Evolutionary conservation across 345 rosid genomes (phyloP), one percentile per base, ranked within the genome.

Genomic region (Raphanus sativus): DNA sequence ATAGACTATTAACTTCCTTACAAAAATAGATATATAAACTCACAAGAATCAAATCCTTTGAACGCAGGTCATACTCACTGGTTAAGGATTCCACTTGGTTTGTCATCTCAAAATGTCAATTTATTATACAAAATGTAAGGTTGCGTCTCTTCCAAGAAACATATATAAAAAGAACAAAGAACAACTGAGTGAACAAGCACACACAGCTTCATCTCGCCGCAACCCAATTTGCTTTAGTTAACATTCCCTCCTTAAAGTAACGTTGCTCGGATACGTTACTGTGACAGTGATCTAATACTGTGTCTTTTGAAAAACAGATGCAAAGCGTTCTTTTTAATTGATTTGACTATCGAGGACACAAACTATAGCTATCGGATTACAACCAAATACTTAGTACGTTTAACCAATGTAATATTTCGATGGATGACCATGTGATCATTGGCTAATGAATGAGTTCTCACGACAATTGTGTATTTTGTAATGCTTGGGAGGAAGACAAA

Each of bases 121-220:
- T 67, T 73, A 33, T 7, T 16, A 67, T 73, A 62, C 55, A 42
- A 65, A 65, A 65, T 58, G 67, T 6, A 65, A 77, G 72, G 40
- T 65, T 77, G 81, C 72, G 24, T 65, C 67, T 71, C 33, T 65
- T 3, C 62, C 72, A 77, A 71, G 81, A 58, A 77, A 77, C 77
- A 77, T 42, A 62, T 69, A 52, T 16, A 32, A 69, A 75, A 68
- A 70, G 59, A 65, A 62, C 54, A 76, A 76, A 69, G 45, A 70
- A 70, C 75, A 62, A 33, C 13, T 8, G 25, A 73, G 33, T 58
- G 62, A 67, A 48, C 40, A 38, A 58, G 45, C 66, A 65, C 34
- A 56, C 65, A 34, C 90, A 56, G 87, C 90, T 85, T 86, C 93
- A 56, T 75, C 59, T 58, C 87, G 93, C 93, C 93, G 89, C 93